phyloP scores from a whole-genome alignment of 352 stramenopile genomes.

The Globisporangium recalcitrans region DNA sequence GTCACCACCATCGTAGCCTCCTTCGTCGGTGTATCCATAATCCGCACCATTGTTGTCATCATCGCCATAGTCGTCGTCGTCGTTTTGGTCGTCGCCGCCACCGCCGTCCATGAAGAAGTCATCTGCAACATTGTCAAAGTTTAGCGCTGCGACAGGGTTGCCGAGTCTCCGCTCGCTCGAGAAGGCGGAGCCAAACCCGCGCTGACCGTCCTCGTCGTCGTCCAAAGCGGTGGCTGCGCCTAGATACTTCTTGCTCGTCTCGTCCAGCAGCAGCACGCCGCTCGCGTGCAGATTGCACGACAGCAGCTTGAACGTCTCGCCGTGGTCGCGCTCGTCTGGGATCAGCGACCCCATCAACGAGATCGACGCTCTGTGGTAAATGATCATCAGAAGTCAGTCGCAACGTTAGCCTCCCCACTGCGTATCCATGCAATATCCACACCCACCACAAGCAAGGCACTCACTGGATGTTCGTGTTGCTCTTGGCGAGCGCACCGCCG shows the following conservation, averaged over 20 bases:
- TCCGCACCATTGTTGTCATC: conserved; percentile 28
- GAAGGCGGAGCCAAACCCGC: conserved; percentile 2
- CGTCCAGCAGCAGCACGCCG: conserved; percentile 73
- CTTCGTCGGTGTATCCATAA: conserved; percentile 7
- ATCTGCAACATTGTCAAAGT: conserved; percentile 36
- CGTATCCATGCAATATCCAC: background rate
- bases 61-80: conserved; percentile 23
- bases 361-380: conserved; percentile 46
- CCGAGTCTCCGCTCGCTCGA: background rate
- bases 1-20: conserved; percentile 9
- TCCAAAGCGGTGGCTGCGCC: background rate
- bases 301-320: conserved; percentile 82
- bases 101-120: conserved; percentile 29
- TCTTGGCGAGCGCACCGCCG: conserved; percentile 25
- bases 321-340: conserved; percentile 68
- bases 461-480: conserved; percentile 68
- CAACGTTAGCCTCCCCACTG: background rate
- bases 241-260: conserved; percentile 72
- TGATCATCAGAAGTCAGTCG: conserved; percentile 1
- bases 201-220: conserved; percentile 17
- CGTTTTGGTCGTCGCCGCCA: conserved; percentile 25
- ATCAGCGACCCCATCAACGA: conserved; percentile 78
- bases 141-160: conserved; percentile 25
- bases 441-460: conserved; percentile 2
- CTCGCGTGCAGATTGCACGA: conserved; percentile 70